Evolutionary conservation across 208 protist genomes (phyloP), one percentile per base, ranked within the genome.

Genomic region (Endotrypanum monterogeii): DNA sequence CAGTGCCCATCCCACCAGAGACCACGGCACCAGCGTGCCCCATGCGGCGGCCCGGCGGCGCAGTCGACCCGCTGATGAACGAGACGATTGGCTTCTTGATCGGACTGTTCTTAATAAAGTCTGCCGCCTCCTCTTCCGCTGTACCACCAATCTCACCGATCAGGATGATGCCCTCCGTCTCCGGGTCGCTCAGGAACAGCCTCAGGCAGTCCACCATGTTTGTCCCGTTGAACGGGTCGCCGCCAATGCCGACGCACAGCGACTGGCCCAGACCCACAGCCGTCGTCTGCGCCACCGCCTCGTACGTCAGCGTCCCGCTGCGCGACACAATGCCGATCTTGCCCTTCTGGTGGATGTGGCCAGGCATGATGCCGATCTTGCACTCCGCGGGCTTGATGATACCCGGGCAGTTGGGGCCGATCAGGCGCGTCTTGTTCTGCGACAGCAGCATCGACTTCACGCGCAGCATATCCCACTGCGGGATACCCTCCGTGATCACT

Each of bases 351-450:
- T 99, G 98, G 84, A 99, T 99, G 88, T 99, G 96, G 56, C 99
- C 99, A 79, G 99, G 99, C 98, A 99, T 99, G 83, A 99, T 99
- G 82, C 99, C 99, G 82, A 99, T 99, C 85, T 99, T 99, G 93
- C 98, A 99, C 85, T 99, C 98, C 23, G 87, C 98, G 48, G 99
- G 99, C 83, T 96, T 94, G 77, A 99, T 99, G 86, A 99, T 98
- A 80, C 98, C 98, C 55, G 98, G 98, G 85, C 99, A 99, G 96
- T 99, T 99, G 74, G 98, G 98, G 37, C 98, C 98, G 82, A 99
- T 99, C 39, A 99, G 86, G 41, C 98, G 86, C 32, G 95, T 98
- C 83, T 98, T 98, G 79, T 88, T 95, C 78, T 98, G 93, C 66
- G 88, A 91, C 46, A 96, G 92, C 30, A 99, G 87, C 76, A 90